These are phyloP conservation scores for Avicennia marina DNA, from an alignment of 257 asterid genomes.

Conservation along the genomic window DNA sequence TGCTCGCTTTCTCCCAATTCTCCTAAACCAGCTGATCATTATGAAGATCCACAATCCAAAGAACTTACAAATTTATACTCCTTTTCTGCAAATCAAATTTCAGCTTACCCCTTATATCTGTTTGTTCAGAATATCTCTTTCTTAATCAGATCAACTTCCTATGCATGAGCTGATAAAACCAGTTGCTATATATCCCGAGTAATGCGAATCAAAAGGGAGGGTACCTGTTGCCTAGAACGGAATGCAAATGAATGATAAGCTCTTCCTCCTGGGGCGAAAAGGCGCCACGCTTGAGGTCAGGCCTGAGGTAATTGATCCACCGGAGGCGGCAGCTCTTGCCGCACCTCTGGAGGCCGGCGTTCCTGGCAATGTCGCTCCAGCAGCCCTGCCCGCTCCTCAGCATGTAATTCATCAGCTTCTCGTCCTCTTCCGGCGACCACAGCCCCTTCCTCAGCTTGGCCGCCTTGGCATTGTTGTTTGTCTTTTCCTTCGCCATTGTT, in stretches of 20 bases:
- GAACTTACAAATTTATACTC: too few species aligned
- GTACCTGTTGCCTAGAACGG: slow-evolving; percentile 87
- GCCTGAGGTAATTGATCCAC: slow-evolving; percentile 81
- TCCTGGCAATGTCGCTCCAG: slow-evolving; percentile 86
- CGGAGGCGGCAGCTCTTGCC: slow-evolving; percentile 84
- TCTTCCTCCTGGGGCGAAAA: slow-evolving; percentile 77
- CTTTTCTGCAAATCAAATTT: too few species aligned
- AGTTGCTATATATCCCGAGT: too few species aligned
- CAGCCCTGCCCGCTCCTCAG: slow-evolving; percentile 74
- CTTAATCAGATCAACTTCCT: too few species aligned
- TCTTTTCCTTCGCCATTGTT: slow-evolving; percentile 19
- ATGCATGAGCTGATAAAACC: too few species aligned
- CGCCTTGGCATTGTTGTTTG: not conserved
- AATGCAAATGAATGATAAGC: slow-evolving; percentile 70
- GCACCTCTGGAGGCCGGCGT: slow-evolving; percentile 71
- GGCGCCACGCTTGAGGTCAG: slow-evolving; percentile 86
- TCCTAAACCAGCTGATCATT: too few species aligned
- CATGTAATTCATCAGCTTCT: slow-evolving; percentile 75
- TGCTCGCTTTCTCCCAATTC: too few species aligned
- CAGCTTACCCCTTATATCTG: too few species aligned
- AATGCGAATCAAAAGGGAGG: too few species aligned
- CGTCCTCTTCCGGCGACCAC: slow-evolving; percentile 93
- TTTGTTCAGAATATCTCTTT: too few species aligned
- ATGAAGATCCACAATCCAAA: too few species aligned
- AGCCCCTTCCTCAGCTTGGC: slow-evolving; percentile 65